Percentiles rank a stretch among this genome's conserved stretches.
Evolutionary conservation across 192 early-diverging fungal species (phyloP).

Genomic region (Phycomyces blakesleeanus): DNA sequence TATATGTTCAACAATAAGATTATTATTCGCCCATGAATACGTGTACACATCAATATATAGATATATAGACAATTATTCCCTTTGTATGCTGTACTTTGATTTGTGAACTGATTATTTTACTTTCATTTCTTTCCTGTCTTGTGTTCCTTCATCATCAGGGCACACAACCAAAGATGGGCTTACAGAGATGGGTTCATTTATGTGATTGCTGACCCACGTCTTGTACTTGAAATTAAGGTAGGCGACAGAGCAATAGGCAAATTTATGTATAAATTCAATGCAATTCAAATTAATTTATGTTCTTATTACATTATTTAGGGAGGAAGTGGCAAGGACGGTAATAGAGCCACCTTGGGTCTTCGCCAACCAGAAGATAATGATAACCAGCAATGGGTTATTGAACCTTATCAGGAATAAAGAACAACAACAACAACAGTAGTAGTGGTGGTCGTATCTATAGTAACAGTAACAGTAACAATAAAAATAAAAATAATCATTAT

Average conservation of each 20-base stretch:
- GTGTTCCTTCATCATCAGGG: conserved; percentile 2
- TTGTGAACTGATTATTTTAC: no score
- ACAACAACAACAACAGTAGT: background rate
- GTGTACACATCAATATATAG: no score
- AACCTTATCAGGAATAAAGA: background rate
- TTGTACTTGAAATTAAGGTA: conserved; percentile 21
- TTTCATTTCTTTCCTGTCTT: background rate
- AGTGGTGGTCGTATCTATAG: no score
- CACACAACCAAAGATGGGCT: conserved; percentile 31
- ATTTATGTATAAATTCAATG: background rate
- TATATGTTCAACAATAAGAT: background rate
- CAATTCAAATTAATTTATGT: no score
- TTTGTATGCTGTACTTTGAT: no score
- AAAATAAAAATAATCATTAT: no score
- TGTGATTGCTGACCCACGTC: conserved; percentile 16
- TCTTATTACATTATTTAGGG: background rate
- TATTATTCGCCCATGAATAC: no score
- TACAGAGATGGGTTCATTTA: conserved; percentile 26
- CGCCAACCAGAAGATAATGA: conserved; percentile 1
- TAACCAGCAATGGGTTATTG: conserved; percentile 8
- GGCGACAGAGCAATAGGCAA: no score
- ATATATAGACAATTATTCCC: no score
- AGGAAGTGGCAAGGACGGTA: background rate
- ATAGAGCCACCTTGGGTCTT: background rate
- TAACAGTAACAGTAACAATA: no score